Conservation (phyloP, 2,329 filamentous ascomycete species). For the Phyllosticta capitalensis region DNA sequence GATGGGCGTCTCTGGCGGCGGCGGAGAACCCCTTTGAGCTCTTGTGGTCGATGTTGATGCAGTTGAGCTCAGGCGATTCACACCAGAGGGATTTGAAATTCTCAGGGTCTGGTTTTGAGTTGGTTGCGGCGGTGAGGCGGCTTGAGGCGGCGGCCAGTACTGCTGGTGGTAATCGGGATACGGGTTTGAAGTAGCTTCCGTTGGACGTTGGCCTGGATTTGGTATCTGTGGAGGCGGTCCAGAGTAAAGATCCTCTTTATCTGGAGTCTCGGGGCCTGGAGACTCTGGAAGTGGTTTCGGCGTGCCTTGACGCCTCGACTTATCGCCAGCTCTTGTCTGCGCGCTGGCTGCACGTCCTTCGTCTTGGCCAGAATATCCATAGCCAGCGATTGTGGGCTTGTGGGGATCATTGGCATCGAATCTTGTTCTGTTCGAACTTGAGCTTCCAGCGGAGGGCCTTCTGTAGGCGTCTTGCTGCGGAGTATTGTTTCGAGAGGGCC, state of each 20-base stretch:
- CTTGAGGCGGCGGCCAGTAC: constrained; percentile 41
- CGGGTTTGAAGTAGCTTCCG: constrained; percentile 35
- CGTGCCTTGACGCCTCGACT: constrained; percentile 59
- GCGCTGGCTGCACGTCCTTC: constrained; percentile 20
- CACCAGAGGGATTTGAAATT: constrained; percentile 42
- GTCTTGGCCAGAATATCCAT: constrained; percentile 26
- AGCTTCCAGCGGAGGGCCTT: constrained; percentile 21
- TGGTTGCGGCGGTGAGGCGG: constrained; percentile 16
- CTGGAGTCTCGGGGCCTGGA: constrained; percentile 62
- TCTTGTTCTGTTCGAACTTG: constrained; percentile 26
- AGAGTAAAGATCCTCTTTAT: constrained; percentile 73
- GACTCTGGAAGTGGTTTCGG: constrained; percentile 79
- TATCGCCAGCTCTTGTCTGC: constrained; percentile 57
- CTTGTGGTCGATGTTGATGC: constrained; percentile 89
- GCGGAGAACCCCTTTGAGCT: constrained; percentile 84
- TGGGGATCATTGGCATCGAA: constrained; percentile 42
- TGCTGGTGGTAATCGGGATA: constrained; percentile 50
- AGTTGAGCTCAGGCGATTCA: constrained; percentile 63
- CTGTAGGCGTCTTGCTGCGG: constrained; percentile 22
- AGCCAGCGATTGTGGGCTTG: constrained; percentile 37
- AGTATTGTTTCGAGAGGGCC: constrained; percentile 24
- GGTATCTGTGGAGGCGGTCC: constrained; percentile 35
- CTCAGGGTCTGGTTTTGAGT: constrained; percentile 31
- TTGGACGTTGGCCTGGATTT: constrained; percentile 29
- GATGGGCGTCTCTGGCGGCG: constrained; percentile 84